Percentiles rank a stretch among this genome's conserved stretches.
phyloP scores from a whole-genome alignment of 163 green algal species.

The Trebouxiophyceae sp. region DNA sequence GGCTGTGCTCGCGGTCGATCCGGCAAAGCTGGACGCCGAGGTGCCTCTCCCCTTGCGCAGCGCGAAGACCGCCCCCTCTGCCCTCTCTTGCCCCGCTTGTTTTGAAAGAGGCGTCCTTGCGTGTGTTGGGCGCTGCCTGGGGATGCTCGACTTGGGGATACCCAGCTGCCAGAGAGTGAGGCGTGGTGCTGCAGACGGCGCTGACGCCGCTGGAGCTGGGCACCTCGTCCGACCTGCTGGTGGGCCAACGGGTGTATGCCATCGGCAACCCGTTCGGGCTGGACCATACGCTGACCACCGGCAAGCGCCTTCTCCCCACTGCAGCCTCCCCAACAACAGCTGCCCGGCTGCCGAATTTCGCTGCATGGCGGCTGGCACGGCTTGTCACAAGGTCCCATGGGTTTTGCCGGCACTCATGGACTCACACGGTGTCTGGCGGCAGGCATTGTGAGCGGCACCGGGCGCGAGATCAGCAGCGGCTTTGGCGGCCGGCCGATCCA shows the following conservation, averaged over 20 bases:
- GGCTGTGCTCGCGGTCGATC: conserved; percentile 66
- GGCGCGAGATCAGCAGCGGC: conserved; percentile 76
- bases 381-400: too few relatives aligned
- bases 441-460: conserved; percentile 81
- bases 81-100: not conserved
- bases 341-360: too few relatives aligned
- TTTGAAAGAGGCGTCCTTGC: not conserved
- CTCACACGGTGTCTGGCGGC: conserved; percentile 12
- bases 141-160: too few relatives aligned
- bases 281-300: conserved; percentile 86
- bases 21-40: not conserved
- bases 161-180: too few relatives aligned
- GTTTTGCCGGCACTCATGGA: too few relatives aligned
- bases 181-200: conserved; percentile 13
- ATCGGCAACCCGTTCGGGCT: conserved; percentile 74
- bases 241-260: conserved; percentile 84
- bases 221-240: conserved; percentile 52
- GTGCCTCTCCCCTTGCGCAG: too few relatives aligned
- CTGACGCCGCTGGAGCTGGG: conserved; percentile 55
- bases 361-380: too few relatives aligned
- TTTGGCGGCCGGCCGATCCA: conserved; percentile 79
- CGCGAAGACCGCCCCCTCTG: too few relatives aligned
- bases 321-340: too few relatives aligned
- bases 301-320: too few relatives aligned
- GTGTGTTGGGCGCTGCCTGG: too few relatives aligned